phyloP scores from a whole-genome alignment of 305 asterid species.

The Fraxinus ornus region DNA sequence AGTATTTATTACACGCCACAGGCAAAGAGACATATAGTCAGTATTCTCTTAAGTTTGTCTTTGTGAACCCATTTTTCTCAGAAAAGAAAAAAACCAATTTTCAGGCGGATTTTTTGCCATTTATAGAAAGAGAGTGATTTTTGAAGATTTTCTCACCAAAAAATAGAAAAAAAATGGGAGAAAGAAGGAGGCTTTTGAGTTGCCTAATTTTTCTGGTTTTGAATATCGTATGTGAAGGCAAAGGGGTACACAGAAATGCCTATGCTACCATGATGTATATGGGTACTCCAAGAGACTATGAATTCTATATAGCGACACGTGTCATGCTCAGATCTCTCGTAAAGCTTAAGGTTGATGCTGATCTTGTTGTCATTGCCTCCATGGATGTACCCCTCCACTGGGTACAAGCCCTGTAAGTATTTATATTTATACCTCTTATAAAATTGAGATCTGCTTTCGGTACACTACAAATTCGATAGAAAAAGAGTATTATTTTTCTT shows the following conservation, averaged over 20 bases:
- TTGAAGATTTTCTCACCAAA: neutral
- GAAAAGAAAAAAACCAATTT: neutral
- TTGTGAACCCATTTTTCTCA: neutral
- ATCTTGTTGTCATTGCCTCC: slow-evolving; percentile 93
- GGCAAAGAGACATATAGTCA: neutral
- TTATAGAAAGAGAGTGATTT: neutral
- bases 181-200: slow-evolving; percentile 6
- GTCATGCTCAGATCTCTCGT: slow-evolving; percentile 76
- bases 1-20: neutral
- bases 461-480: neutral
- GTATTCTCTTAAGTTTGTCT: neutral
- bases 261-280: slow-evolving; percentile 97
- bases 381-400: slow-evolving; percentile 79
- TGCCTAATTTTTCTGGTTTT: neutral
- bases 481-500: neutral
- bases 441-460: neutral
- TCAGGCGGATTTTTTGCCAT: slow-evolving; percentile 1
- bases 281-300: slow-evolving; percentile 97
- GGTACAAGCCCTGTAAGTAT: slow-evolving; percentile 74
- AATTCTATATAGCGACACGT: slow-evolving; percentile 80
- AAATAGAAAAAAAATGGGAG: slow-evolving; percentile 10
- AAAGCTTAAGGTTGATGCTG: slow-evolving; percentile 63
- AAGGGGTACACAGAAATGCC: slow-evolving; percentile 50
- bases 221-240: slow-evolving; percentile 1
- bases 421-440: neutral